Evolutionary conservation across 257 asterid species (phyloP).

Genomic region (Fraxinus excelsior): DNA sequence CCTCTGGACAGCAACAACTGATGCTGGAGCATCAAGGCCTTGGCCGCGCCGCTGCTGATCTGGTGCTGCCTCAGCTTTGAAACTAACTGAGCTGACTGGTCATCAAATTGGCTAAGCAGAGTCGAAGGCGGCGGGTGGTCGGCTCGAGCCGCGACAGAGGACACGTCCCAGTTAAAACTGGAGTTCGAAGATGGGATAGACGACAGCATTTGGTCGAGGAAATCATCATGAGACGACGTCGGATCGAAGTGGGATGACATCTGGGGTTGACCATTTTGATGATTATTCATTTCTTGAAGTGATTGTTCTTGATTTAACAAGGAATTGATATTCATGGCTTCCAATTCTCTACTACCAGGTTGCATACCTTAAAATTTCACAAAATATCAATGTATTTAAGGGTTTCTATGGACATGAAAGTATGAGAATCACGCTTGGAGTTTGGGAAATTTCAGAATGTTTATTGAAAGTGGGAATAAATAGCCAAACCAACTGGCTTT

Average conservation of each 20-base stretch:
- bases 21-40: conserved; percentile 72
- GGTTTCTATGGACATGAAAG: conserved; percentile 10
- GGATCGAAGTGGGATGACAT: conserved; percentile 57
- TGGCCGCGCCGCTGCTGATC: conserved; percentile 59
- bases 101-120: conserved; percentile 39
- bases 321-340: conserved; percentile 55
- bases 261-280: conserved; percentile 31
- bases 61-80: conserved; percentile 71
- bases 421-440: conserved; percentile 38
- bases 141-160: conserved; percentile 5
- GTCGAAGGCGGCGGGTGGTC: conserved; percentile 30
- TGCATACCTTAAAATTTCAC: conserved; percentile 34
- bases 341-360: conserved; percentile 44
- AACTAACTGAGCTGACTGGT: conserved; percentile 47
- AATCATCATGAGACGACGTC: conserved; percentile 61
- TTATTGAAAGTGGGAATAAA: conserved; percentile 24
- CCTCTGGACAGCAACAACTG: conserved; percentile 67
- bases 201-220: conserved; percentile 78
- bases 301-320: conserved; percentile 55
- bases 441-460: conserved; percentile 37
- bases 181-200: conserved; percentile 57
- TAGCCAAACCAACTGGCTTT: background rate
- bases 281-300: conserved; percentile 50
- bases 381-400: background rate
- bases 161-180: conserved; percentile 35